Conservation (phyloP, 192 early-diverging fungal species). For the Phlyctochytrium bullatum region DNA sequence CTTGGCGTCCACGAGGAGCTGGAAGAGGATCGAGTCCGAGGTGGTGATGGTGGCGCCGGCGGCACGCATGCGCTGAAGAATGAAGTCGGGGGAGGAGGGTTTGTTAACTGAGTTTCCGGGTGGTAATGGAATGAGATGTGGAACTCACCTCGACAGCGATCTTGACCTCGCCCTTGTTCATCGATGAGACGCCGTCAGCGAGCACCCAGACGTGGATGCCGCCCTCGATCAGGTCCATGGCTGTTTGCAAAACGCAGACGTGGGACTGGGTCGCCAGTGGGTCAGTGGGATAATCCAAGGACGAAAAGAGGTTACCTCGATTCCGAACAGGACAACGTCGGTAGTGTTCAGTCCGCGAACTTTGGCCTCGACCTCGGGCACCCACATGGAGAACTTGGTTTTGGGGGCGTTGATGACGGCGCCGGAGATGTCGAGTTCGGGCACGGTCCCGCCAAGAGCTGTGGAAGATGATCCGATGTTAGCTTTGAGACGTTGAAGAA, state of each 20-base stretch:
- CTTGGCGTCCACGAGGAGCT: constrained; percentile 66
- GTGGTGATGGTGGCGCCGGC: constrained; percentile 42
- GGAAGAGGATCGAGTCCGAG: constrained; percentile 48
- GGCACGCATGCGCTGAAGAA: constrained; percentile 27
- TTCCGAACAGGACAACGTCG: constrained; percentile 82
- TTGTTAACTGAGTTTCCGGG: not conserved
- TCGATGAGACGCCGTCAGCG: constrained; percentile 89
- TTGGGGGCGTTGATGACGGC: constrained; percentile 66
- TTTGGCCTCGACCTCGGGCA: constrained; percentile 55
- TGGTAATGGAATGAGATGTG: too few relatives aligned
- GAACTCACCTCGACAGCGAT: constrained; percentile 72
- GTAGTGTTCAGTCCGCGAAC: constrained; percentile 42
- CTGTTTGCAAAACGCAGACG: constrained; percentile 94
- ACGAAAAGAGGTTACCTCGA: constrained; percentile 59
- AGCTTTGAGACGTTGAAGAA: too few relatives aligned
- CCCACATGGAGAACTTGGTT: constrained; percentile 87
- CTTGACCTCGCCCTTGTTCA: constrained; percentile 74
- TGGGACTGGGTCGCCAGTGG: constrained; percentile 57
- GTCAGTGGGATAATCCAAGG: not conserved
- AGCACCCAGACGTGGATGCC: constrained; percentile 84
- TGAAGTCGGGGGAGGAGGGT: not conserved
- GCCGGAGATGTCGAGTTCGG: constrained; percentile 69
- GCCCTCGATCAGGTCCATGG: constrained; percentile 79
- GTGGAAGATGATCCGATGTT: not conserved
- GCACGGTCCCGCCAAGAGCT: constrained; percentile 70